Percentiles rank a stretch among this genome's conserved stretches.
Conservation (phyloP, 139 green algal genomes). For the Monoraphidium neglectum region DNA sequence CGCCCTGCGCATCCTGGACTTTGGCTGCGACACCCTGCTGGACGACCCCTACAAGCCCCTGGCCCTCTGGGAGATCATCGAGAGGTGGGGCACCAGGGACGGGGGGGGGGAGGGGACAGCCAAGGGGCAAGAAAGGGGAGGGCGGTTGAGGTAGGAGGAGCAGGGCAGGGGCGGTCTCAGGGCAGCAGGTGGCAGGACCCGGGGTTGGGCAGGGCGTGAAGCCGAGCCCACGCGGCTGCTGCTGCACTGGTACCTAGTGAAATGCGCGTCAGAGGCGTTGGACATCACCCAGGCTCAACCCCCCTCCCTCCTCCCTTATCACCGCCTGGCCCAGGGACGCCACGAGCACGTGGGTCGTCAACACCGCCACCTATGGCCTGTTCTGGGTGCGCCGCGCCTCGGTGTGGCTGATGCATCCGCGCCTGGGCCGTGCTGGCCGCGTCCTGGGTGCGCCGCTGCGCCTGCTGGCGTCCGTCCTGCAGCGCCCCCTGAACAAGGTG, state of each 20-base stretch:
- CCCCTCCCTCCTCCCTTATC: too few species aligned
- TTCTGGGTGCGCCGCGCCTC: conserved; percentile 7
- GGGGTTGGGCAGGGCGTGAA: not conserved
- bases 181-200: too few species aligned
- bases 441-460: conserved; percentile 11
- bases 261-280: too few species aligned
- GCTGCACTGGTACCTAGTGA: too few species aligned
- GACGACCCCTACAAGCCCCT: conserved; percentile 42
- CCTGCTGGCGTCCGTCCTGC: conserved; percentile 8
- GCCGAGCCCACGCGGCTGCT: not conserved
- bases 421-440: not conserved
- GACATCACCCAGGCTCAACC: too few species aligned
- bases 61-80: conserved; percentile 37
- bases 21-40: conserved; percentile 60
- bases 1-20: conserved; percentile 73
- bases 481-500: conserved; percentile 33
- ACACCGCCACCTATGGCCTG: conserved; percentile 2
- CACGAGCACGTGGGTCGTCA: conserved; percentile 10
- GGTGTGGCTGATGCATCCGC: not conserved
- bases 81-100: not conserved
- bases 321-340: conserved; percentile 8
- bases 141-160: too few species aligned
- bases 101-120: not conserved
- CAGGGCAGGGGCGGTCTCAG: too few species aligned
- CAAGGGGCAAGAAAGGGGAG: too few species aligned